phyloP scores from a whole-genome alignment of 2,329 filamentous ascomycete genomes.

The Hypoxylon sp. region DNA sequence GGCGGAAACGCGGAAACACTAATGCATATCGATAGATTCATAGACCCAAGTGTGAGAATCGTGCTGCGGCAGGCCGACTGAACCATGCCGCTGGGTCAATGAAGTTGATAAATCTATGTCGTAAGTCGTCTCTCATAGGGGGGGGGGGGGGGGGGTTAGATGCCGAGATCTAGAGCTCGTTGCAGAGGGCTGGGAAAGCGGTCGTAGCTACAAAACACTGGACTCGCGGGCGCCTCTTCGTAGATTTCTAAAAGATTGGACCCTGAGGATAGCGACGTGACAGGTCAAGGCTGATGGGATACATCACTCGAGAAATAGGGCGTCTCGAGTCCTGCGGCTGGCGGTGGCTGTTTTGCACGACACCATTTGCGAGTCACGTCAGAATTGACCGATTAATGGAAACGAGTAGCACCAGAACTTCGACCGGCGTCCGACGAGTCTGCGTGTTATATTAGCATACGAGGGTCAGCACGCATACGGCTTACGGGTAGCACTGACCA shows the following conservation, averaged over 20 bases:
- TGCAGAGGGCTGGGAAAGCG: slow-evolving; percentile 2
- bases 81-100: slow-evolving; percentile 31
- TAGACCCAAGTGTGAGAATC: slow-evolving; percentile 25
- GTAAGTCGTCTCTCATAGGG: slow-evolving; percentile 49
- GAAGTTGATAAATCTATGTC: slow-evolving; percentile 46
- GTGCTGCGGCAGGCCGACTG: slow-evolving; percentile 21
- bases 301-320: not conserved
- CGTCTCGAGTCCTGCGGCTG: not conserved
- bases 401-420: slow-evolving; percentile 44
- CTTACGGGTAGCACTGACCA: slow-evolving; percentile 53
- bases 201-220: slow-evolving; percentile 5
- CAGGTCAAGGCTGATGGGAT: not conserved
- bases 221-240: slow-evolving; percentile 1
- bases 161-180: slow-evolving; percentile 36
- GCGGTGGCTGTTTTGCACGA: not conserved
- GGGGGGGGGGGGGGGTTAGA: no score
- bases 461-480: not conserved
- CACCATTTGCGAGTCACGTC: not conserved
- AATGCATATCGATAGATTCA: slow-evolving; percentile 24
- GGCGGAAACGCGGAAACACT: slow-evolving; percentile 26
- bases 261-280: not conserved
- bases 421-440: slow-evolving; percentile 47
- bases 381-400: slow-evolving; percentile 38
- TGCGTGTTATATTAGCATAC: slow-evolving; percentile 28
- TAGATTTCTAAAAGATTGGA: slow-evolving; percentile 2